Percentiles rank a stretch among this genome's conserved stretches.
phyloP scores from a whole-genome alignment of 2,329 filamentous ascomycete species.

The Cladosporium sp. region DNA sequence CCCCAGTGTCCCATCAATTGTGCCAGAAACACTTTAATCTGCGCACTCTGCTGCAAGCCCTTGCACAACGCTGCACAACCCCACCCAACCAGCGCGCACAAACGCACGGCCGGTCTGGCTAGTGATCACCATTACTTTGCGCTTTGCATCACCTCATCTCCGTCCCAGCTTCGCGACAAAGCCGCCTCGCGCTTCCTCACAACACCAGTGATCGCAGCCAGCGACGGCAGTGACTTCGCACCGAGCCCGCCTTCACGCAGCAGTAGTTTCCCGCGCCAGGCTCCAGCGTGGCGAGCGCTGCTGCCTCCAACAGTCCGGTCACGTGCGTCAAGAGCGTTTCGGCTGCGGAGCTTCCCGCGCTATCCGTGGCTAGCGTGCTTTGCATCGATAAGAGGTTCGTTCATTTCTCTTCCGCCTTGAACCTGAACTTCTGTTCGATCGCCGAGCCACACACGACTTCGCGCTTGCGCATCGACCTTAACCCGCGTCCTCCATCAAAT shows the following conservation, averaged over 20 bases:
- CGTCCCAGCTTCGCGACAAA: background rate
- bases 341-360: too few relatives aligned
- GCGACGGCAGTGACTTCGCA: background rate
- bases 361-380: constrained; percentile 4
- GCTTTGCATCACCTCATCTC: constrained; percentile 11
- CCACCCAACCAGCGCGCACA: constrained; percentile 9
- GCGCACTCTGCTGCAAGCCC: constrained; percentile 2
- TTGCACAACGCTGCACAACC: constrained; percentile 13
- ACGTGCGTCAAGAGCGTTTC: background rate
- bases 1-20: background rate
- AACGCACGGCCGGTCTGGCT: constrained; percentile 5
- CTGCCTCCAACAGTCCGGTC: background rate
- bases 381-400: constrained; percentile 10
- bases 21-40: background rate
- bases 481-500: constrained; percentile 11
- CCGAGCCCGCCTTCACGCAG: background rate
- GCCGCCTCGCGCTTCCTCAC: background rate
- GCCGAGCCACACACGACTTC: constrained; percentile 18
- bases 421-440: constrained; percentile 15
- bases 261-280: background rate
- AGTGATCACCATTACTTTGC: constrained; percentile 8
- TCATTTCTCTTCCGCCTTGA: background rate
- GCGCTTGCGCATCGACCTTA: constrained; percentile 12
- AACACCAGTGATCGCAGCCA: background rate
- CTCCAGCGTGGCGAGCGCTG: constrained; percentile 1